Conservation (phyloP, 768 basidiomycete genomes). For the Lanmaoa rubissima region DNA sequence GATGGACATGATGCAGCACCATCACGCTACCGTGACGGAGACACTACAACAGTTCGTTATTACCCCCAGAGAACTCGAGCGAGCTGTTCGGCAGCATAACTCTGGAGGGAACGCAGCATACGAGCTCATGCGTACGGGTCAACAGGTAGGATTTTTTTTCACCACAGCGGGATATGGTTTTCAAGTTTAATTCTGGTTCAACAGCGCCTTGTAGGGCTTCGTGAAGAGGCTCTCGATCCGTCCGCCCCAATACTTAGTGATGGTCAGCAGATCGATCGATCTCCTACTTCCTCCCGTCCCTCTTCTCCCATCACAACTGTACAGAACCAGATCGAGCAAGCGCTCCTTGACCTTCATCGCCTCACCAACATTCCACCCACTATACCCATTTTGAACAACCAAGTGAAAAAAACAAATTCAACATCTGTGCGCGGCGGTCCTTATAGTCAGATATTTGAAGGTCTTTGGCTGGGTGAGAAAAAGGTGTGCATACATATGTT, state of each 20-base stretch:
- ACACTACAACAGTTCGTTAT: conserved; percentile 41
- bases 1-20: conserved; percentile 22
- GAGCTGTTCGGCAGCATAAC: conserved; percentile 39
- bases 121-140: conserved; percentile 52
- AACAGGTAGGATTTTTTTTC: conserved; percentile 37
- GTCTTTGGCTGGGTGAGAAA: conserved; percentile 53
- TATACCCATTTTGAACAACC: conserved; percentile 51
- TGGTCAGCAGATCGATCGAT: conserved; percentile 21
- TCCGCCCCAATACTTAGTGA: conserved; percentile 18
- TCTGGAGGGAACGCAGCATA: conserved; percentile 43
- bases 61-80: conserved; percentile 35
- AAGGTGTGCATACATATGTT: conserved; percentile 36
- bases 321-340: conserved; percentile 42
- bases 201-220: conserved; percentile 27
- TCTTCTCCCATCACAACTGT: conserved; percentile 26
- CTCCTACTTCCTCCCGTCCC: conserved; percentile 20
- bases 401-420: conserved; percentile 39
- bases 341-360: conserved; percentile 46
- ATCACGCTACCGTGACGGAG: conserved; percentile 37
- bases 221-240: background rate
- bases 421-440: conserved; percentile 48
- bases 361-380: conserved; percentile 53
- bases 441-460: conserved; percentile 55
- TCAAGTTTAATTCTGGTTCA: background rate
- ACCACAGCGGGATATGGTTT: background rate